A percentile compares a stretch with the other conserved stretches of the same genome.
Evolutionary conservation across 257 asterid genomes (phyloP).

Genomic region (Voacanga thouarsii): DNA sequence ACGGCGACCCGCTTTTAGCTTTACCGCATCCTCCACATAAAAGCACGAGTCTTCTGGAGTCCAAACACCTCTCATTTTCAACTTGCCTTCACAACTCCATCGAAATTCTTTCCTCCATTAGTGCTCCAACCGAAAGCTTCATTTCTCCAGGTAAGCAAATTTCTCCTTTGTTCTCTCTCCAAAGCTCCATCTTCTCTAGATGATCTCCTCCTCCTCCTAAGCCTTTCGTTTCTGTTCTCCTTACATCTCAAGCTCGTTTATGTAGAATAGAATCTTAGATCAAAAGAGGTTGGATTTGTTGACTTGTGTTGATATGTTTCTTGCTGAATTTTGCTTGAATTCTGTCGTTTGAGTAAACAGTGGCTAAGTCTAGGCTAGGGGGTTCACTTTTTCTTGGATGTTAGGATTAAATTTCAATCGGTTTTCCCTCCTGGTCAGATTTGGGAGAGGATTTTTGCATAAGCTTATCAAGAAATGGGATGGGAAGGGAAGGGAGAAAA

Average conservation of each 20-base stretch:
- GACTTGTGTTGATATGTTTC: neutral
- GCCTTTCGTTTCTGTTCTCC: neutral
- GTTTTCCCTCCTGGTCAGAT: neutral
- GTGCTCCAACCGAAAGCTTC: neutral
- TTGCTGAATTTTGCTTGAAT: neutral
- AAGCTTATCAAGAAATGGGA: neutral
- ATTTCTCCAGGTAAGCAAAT: conserved; percentile 7
- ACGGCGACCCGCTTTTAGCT: neutral
- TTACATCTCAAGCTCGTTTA: neutral
- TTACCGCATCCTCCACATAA: neutral
- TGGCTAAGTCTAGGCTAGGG: neutral
- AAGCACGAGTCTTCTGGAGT: neutral
- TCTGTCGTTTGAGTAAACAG: neutral
- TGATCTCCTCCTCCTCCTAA: neutral
- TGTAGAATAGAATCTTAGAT: neutral
- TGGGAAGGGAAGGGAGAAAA: neutral
- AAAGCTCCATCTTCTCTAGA: conserved; percentile 1
- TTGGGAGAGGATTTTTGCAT: neutral
- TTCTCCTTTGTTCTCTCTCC: neutral
- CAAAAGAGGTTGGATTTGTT: conserved; percentile 3
- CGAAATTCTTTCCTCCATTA: neutral
- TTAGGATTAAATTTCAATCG: neutral
- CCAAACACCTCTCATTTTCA: neutral
- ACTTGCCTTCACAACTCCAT: neutral
- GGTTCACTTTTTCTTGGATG: neutral